Base-by-base conservation (phyloP, 2,329 filamentous ascomycete genomes). In the Monosporascus sp. region DNA sequence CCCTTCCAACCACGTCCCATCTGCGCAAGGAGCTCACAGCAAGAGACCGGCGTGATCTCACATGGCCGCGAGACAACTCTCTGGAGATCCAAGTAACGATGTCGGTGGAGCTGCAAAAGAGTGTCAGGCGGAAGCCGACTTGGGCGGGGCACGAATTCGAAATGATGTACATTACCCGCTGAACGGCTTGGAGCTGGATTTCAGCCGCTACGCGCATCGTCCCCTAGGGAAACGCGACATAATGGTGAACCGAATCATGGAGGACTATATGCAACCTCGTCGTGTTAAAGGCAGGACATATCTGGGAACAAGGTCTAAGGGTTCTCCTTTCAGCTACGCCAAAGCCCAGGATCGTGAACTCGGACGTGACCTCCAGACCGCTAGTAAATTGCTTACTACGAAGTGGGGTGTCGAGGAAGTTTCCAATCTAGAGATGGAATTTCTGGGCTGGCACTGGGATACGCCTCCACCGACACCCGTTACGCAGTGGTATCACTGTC, bases 121-220 rank as follows among this genome's bases (percentile, higher is more conserved):
- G 8, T 42, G 20, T 9, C 39, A 20, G 18, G 11, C 39, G 9
- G 18, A 11, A 14, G 22, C 39, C n/a, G 18, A 42, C 17, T 20
- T 20, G 22, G 18, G 9, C 39, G 24, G 18, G 14, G 5, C 39
- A 6, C 18, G 39, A 20, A 20, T 18, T 46, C 42, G 25, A 14
- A 31, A 46, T 46, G 42, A 4, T 27, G n/a, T 46, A 11, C 65
- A 71, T 55, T 72, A 70, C 48, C 70, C 69, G 20, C 53, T 72
- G 6, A 65, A 70, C 52, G 59, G 64, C n/a, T 54, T 65, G 27
- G 55, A 65, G 37, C 60, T 68, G 34, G 64, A 66, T 38, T 69
- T 70, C 54, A 51, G 55, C 25, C 60, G 62, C n/a, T 72, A 71
- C 51, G 62, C 65, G 7, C 68, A 70, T 52, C 66, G 60, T 34